Conservation (phyloP, 148 eudicot genomes). For the Chenopodium suecicum region DNA sequence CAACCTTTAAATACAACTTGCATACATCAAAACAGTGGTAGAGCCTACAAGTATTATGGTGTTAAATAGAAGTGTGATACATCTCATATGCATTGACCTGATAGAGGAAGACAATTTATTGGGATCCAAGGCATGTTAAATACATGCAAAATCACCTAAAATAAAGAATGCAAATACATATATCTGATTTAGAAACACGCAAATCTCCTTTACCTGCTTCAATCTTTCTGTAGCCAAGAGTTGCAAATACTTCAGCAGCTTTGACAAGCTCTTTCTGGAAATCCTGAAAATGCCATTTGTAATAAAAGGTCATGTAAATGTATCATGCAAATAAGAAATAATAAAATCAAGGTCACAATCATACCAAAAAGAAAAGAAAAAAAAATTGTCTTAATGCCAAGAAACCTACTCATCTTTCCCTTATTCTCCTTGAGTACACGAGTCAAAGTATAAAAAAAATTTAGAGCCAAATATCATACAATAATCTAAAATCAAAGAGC, state of each 20-base stretch:
- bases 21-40: no score
- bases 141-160: background rate
- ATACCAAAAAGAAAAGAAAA: no score
- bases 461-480: background rate
- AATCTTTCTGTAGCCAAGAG: slow-evolving; percentile 73
- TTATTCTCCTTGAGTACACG: background rate
- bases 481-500: background rate
- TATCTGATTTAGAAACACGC: background rate
- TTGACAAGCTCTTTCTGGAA: slow-evolving; percentile 87
- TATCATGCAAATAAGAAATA: background rate
- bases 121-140: background rate
- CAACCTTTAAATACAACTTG: no score
- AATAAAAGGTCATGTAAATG: background rate
- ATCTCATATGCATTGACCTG: background rate
- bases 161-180: background rate
- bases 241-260: slow-evolving; percentile 84
- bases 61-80: background rate
- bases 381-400: background rate
- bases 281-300: slow-evolving; percentile 54
- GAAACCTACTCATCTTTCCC: background rate
- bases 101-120: background rate
- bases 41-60: no score
- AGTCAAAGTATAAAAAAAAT: background rate
- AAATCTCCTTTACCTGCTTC: slow-evolving; percentile 65
- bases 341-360: background rate